phyloP scores from a whole-genome alignment of 139 green algal genomes.

The Mesotaenium endlicherianum region DNA sequence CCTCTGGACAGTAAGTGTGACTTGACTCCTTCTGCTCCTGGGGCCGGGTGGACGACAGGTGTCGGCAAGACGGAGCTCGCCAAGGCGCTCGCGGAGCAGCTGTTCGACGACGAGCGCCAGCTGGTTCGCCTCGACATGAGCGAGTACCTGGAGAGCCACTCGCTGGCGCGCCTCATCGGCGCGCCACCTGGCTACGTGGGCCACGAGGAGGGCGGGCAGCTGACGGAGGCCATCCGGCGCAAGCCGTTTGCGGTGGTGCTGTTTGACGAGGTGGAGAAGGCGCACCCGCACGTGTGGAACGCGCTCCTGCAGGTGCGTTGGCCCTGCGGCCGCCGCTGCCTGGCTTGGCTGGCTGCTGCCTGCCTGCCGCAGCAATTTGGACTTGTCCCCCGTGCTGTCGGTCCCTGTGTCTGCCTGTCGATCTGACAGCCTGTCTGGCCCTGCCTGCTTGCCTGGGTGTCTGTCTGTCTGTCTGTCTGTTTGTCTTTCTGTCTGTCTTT shows the following conservation, averaged over 20 bases:
- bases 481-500: neutral
- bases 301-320: slow-evolving; percentile 73
- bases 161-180: slow-evolving; percentile 72
- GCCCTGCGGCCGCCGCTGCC: neutral
- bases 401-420: too few relatives aligned
- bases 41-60: too few relatives aligned
- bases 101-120: slow-evolving; percentile 78
- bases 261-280: slow-evolving; percentile 85
- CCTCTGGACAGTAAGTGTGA: too few relatives aligned
- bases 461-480: too few relatives aligned
- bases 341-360: neutral
- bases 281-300: slow-evolving; percentile 75
- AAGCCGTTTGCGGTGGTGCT: slow-evolving; percentile 67
- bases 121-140: slow-evolving; percentile 78
- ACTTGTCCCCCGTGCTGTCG: too few relatives aligned
- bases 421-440: neutral
- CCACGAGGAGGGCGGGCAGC: slow-evolving; percentile 73
- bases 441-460: neutral
- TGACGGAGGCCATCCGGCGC: slow-evolving; percentile 77
- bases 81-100: slow-evolving; percentile 73
- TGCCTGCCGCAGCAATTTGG: too few relatives aligned
- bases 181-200: slow-evolving; percentile 71
- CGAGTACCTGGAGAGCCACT: slow-evolving; percentile 75
- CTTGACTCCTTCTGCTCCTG: too few relatives aligned
- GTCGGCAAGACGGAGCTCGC: slow-evolving; percentile 85